Evolutionary conservation across 2,329 filamentous ascomycete species (phyloP).

Genomic region (Stachybotrys echinatus): DNA sequence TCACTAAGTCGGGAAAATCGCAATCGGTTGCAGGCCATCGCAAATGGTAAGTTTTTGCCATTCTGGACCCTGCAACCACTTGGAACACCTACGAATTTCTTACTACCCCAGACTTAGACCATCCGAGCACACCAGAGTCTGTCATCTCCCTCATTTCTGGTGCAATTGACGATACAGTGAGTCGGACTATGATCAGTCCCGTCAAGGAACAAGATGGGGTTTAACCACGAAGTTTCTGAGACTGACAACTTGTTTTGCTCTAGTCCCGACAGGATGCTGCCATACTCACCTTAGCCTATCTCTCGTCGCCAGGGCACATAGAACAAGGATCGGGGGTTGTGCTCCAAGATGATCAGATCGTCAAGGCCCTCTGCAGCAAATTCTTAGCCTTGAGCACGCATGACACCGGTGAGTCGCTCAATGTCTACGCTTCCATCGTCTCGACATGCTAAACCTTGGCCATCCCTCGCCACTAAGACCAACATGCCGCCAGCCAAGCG

Average conservation of each 20-base stretch:
- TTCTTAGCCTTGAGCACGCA: background rate
- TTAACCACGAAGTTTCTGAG: too few relatives aligned
- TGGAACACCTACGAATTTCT: background rate
- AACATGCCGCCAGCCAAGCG: background rate
- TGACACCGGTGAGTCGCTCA: background rate
- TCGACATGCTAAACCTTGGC: background rate
- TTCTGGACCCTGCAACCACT: background rate
- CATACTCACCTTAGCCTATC: background rate
- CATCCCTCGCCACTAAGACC: background rate
- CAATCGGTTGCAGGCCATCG: background rate
- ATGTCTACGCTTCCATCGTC: background rate
- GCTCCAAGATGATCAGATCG: background rate
- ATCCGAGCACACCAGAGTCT: background rate
- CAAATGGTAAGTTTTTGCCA: background rate
- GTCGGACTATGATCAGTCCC: background rate
- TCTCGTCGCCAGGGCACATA: background rate
- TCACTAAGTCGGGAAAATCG: background rate
- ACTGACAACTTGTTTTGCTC: background rate
- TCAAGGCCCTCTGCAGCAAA: background rate
- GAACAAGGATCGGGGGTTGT: background rate
- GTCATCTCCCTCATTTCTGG: background rate
- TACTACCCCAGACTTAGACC: background rate
- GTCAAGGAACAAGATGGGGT: too few relatives aligned
- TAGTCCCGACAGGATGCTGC: background rate
- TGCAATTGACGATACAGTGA: background rate